Evolutionary conservation across 192 early-diverging fungal species (phyloP).

Genomic region (Coemansia sp.): DNA sequence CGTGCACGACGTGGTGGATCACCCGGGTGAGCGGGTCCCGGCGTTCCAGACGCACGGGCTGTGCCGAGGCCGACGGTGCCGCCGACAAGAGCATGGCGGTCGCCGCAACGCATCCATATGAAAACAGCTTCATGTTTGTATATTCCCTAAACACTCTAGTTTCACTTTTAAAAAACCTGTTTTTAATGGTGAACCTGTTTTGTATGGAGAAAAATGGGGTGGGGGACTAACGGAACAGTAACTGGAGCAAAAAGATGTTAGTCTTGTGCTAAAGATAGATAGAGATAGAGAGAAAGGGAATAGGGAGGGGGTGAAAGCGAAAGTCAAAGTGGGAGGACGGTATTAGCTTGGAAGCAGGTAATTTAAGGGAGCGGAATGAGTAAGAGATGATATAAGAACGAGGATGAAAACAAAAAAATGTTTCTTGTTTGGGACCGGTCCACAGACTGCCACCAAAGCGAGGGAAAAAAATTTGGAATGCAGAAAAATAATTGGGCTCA

Average conservation of each 20-base stretch:
- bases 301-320: not conserved
- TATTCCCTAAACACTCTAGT: not conserved
- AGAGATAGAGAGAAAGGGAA: no score
- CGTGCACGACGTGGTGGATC: slow-evolving; percentile 32
- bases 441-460: no score
- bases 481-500: no score
- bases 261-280: not conserved
- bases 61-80: slow-evolving; percentile 12
- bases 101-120: slow-evolving; percentile 21
- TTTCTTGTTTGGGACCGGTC: no score
- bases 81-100: slow-evolving; percentile 16
- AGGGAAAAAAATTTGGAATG: no score
- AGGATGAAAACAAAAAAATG: slow-evolving; percentile 4
- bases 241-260: no score
- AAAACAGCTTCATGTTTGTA: slow-evolving; percentile 31
- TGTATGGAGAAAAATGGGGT: no score
- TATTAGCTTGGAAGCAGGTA: not conserved
- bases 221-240: no score
- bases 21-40: slow-evolving; percentile 33
- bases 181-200: no score
- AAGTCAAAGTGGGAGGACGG: no score
- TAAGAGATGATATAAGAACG: not conserved
- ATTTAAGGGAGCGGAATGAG: not conserved
- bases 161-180: no score
- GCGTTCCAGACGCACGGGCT: slow-evolving; percentile 43